Evolutionary conservation across 306 rosid species (phyloP), one percentile per base, ranked within the genome.

Genomic region (Medicago arabica): DNA sequence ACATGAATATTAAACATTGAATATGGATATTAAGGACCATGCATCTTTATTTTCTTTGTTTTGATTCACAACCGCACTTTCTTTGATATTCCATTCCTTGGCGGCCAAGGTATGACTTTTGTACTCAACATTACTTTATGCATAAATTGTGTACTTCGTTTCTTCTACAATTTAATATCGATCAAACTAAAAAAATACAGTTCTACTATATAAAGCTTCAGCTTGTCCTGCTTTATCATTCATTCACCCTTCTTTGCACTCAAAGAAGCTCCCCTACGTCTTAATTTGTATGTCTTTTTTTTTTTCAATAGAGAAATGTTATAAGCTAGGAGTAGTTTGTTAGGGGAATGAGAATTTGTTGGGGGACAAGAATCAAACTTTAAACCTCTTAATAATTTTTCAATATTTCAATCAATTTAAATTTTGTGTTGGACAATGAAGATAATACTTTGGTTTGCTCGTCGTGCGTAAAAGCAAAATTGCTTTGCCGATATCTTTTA

Each of bases 401-500:
- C 9, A 51, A 51, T 51, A 50, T 15, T 50, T n/a, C 9, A 3
- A 6, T n/a, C 19, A 5, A 50, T 50, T 8, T 50, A 2, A 50
- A 50, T 50, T n/a, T n/a, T n/a, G 34, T 15, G 7, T 39, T 66
- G 76, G 84, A 69, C 80, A 36, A 75, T 75, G 80, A 80, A 4
- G 80, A 80, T 21, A 16, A 74, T 47, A 16, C 8, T 5, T 8
- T 12, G 43, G 80, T 75, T 80, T 72, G 84, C 80, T 80, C 80
- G 84, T 74, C 76, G 84, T 47, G 25, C 80, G 71, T 74, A 80
- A 58, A 75, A 74, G 83, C 75, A 67, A 67, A 43, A 0, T 16
- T 67, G 80, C 80, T 17, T 58, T 74, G 84, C 28, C 80, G 84
- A 80, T 55, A 69, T 36, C 0, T 16, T 69, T 80, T 44, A 19